Percentiles rank a stretch among this genome's conserved stretches.
Conservation (phyloP, 257 asterid genomes). For the Galeopsis tetrahit region DNA sequence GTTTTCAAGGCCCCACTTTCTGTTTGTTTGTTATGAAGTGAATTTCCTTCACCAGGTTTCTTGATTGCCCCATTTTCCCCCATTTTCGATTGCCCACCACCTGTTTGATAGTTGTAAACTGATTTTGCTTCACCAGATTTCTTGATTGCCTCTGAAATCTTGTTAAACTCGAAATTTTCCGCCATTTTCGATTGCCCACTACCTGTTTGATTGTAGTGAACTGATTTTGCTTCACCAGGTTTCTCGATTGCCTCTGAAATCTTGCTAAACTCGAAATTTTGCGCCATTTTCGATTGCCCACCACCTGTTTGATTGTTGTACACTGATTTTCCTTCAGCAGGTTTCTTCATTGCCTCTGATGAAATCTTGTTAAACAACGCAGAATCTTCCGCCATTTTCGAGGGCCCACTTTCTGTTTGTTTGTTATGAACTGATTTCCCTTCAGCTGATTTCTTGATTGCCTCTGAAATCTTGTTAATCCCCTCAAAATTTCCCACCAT, state of each 20-base stretch:
- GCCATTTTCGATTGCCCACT: background rate
- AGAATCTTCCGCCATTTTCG: too few species aligned
- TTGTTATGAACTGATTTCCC: too few species aligned
- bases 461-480: background rate
- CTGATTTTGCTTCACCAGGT: background rate
- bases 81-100: background rate
- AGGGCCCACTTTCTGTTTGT: too few species aligned
- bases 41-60: slow-evolving; percentile 19
- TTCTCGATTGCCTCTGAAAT: slow-evolving; percentile 37
- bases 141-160: slow-evolving; percentile 37
- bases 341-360: slow-evolving; percentile 36
- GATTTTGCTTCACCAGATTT: background rate
- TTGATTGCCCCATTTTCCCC: slow-evolving; percentile 32
- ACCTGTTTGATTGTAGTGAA: slow-evolving; percentile 14
- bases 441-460: slow-evolving; percentile 32
- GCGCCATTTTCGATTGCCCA: background rate
- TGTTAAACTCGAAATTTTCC: slow-evolving; percentile 28
- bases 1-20: too few species aligned
- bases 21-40: too few species aligned
- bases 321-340: slow-evolving; percentile 17
- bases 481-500: too few species aligned
- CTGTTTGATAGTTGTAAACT: slow-evolving; percentile 20
- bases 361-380: slow-evolving; percentile 29
- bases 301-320: slow-evolving; percentile 5
- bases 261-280: background rate